Percentiles rank a stretch among this genome's conserved stretches.
phyloP scores from a whole-genome alignment of 805 yeast species.

The Ogataea angusta region DNA sequence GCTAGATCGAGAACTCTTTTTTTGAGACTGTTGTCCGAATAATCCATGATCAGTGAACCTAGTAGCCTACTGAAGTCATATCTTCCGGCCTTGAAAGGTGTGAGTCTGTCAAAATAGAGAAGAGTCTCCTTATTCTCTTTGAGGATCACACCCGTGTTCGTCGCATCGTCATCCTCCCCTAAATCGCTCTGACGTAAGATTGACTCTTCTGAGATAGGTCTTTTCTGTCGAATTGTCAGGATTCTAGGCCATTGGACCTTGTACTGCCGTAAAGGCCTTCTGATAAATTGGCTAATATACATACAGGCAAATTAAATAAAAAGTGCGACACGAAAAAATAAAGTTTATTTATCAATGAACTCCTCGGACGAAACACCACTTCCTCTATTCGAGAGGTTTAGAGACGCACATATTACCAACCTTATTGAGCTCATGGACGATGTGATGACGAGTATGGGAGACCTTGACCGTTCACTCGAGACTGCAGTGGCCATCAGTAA shows the following conservation, averaged over 20 bases:
- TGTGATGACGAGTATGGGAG: slow-evolving; percentile 18
- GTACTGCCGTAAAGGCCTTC: neutral
- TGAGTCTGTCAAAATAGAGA: slow-evolving; percentile 54
- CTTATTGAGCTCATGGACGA: slow-evolving; percentile 20
- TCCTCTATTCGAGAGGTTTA: slow-evolving; percentile 16
- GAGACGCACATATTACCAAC: slow-evolving; percentile 20
- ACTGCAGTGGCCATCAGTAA: slow-evolving; percentile 22
- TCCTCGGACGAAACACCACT: slow-evolving; percentile 8
- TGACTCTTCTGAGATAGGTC: slow-evolving; percentile 28
- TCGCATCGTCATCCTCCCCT: slow-evolving; percentile 54
- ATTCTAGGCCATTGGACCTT: neutral
- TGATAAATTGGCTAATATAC: neutral
- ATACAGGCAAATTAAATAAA: slow-evolving; percentile 1
- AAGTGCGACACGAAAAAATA: slow-evolving; percentile 10
- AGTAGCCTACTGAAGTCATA: slow-evolving; percentile 48
- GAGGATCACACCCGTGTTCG: slow-evolving; percentile 55
- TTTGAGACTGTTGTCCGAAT: slow-evolving; percentile 35
- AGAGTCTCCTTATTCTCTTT: slow-evolving; percentile 48
- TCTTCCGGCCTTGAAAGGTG: slow-evolving; percentile 38
- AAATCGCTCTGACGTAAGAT: slow-evolving; percentile 39
- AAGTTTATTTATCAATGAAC: slow-evolving; percentile 3
- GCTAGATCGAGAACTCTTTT: slow-evolving; percentile 34
- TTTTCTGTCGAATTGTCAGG: neutral
- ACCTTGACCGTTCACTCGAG: slow-evolving; percentile 21
- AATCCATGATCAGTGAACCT: slow-evolving; percentile 37